phyloP scores from a whole-genome alignment of 1,139 yeast species.

The Debaryomycetaceae sp. region DNA sequence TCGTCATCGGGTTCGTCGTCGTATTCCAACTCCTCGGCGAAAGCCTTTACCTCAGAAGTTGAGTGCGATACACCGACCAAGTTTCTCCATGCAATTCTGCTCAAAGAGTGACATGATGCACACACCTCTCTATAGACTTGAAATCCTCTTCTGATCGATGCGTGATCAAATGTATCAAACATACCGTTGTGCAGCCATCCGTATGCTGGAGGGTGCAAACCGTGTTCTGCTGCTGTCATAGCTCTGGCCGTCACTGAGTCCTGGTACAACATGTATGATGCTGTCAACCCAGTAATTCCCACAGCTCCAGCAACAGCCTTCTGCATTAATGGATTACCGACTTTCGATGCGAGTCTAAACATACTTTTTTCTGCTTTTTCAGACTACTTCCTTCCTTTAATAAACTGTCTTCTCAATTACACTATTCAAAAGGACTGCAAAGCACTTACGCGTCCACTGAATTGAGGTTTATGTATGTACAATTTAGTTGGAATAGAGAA shows the following conservation, averaged over 20 bases:
- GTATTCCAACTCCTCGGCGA: conserved; percentile 96
- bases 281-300: conserved; percentile 66
- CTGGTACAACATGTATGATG: conserved; percentile 73
- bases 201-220: conserved; percentile 90
- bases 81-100: conserved; percentile 98
- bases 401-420: not conserved
- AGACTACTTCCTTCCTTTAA: not conserved
- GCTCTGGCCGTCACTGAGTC: conserved; percentile 86
- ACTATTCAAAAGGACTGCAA: not conserved
- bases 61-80: conserved; percentile 96
- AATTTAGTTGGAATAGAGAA: not conserved
- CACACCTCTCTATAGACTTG: conserved; percentile 99
- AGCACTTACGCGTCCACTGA: not conserved
- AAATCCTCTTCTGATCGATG: conserved; percentile 97
- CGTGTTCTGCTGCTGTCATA: conserved; percentile 99
- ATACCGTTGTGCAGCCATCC: conserved; percentile 95
- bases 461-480: not conserved
- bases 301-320: conserved; percentile 62
- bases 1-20: conserved; percentile 99
- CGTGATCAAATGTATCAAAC: conserved; percentile 92
- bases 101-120: conserved; percentile 97
- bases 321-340: conserved; percentile 44
- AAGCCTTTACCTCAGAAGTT: conserved; percentile 81
- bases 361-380: conserved; percentile 11
- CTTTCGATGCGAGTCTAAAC: conserved; percentile 23